Conservation (phyloP, 2,329 filamentous ascomycete species). For the Metarhizium sp. region DNA sequence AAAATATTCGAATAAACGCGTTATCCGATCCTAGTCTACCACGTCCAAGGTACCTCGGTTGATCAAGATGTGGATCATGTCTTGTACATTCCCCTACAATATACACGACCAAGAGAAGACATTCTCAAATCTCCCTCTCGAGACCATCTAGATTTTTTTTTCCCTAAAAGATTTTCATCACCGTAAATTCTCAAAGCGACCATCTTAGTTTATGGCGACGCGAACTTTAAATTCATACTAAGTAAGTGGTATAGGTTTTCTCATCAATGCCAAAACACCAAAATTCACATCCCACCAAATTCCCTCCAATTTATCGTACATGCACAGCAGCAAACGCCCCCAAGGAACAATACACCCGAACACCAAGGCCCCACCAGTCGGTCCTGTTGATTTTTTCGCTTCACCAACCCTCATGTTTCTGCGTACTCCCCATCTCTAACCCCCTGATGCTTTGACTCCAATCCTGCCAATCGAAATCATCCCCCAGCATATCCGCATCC, state of each 20-base stretch:
- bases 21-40: too few relatives aligned
- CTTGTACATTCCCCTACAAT: too few relatives aligned
- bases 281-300: neutral
- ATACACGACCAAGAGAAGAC: too few relatives aligned
- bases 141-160: too few relatives aligned
- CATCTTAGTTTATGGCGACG: too few relatives aligned
- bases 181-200: too few relatives aligned
- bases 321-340: too few relatives aligned
- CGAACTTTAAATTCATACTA: neutral
- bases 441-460: constrained; percentile 35
- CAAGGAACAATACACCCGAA: neutral
- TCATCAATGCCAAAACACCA: neutral
- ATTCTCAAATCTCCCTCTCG: too few relatives aligned
- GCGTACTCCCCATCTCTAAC: constrained; percentile 23
- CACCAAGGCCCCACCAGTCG: neutral
- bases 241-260: neutral
- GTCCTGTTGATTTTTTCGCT: neutral
- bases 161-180: too few relatives aligned
- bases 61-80: too few relatives aligned
- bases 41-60: too few relatives aligned
- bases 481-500: constrained; percentile 30
- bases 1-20: too few relatives aligned
- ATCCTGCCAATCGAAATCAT: constrained; percentile 39
- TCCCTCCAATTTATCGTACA: neutral
- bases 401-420: constrained; percentile 15